Base-by-base conservation (phyloP, 1,284 basidiomycete species). In the Marasmius tenuissimus region DNA sequence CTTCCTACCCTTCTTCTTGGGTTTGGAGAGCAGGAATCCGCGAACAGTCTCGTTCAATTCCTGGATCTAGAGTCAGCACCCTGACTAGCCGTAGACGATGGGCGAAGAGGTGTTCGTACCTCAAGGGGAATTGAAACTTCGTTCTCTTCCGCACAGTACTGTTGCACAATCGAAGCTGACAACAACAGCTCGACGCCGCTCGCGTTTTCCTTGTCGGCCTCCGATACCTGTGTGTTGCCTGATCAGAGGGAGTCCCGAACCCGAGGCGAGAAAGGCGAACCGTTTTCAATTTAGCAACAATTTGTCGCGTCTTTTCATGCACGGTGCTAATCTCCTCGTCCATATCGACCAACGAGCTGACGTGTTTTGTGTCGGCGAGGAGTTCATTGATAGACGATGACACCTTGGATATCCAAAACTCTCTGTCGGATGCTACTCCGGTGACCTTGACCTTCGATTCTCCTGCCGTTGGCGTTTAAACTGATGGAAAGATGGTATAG, bases 391-490 rank as follows among this genome's bases (percentile, higher is more conserved):
- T 80, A 7, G 84, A 85, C 4, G 79, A 74, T 39, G 95, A 78
- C 4, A 87, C 85, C 68, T 87, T 87, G 6, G 86, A 81, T 3
- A 93, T 78, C 96, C 96, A 98, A 60, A 92, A 86, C 67, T 89
- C 83, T 27, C 93, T 92, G 60, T 90, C 83, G 5, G 85, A 81
- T 49, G 91, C 84, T 22, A 86, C 83, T 1, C 85, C 91, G 18
- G 84, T 76, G 20, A 81, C 72, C 70, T 88, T 89, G 18, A 75
- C 72, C 65, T 84, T 87, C 58, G 84, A 80, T 45, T 78, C 85
- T 67, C 68, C 74, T 71, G 59, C 34, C 27, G 35, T 3, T 27
- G 8, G 9, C 14, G 27, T 47, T 55, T 39, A 54, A 60, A 55
- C 40, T 58, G 16, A 49, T 50, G 9, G 58, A 60, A 57, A 38